Conservation (phyloP, 345 rosid species). For the Salix suchowensis region DNA sequence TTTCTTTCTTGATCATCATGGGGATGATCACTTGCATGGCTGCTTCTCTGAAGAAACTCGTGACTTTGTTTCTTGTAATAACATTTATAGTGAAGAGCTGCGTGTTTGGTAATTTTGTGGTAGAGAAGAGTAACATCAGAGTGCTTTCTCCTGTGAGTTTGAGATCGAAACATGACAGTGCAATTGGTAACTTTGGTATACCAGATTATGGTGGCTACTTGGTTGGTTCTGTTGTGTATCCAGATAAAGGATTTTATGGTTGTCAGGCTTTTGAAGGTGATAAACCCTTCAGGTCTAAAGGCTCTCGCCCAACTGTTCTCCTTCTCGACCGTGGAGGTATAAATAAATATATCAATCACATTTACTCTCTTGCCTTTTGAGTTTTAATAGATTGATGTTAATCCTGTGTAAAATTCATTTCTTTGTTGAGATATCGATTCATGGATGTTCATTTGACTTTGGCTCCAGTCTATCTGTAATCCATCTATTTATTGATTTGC, state of each 20-base stretch:
- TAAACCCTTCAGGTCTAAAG: conserved; percentile 54
- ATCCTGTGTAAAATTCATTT: background rate
- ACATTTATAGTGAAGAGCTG: conserved; percentile 19
- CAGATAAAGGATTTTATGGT: conserved; percentile 49
- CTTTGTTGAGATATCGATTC: background rate
- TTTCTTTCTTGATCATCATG: conserved; percentile 1
- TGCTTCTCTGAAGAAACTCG: conserved; percentile 18
- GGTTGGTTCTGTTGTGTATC: conserved; percentile 70
- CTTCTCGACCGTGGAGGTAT: conserved; percentile 96
- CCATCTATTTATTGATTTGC: background rate
- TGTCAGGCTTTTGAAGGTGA: conserved; percentile 57
- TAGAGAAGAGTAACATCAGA: conserved; percentile 83
- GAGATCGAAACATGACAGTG: conserved; percentile 64
- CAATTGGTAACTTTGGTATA: conserved; percentile 86
- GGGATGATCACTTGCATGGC: conserved; percentile 26
- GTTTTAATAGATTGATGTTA: background rate
- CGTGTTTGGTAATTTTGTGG: conserved; percentile 62
- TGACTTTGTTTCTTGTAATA: conserved; percentile 30
- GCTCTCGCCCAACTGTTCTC: conserved; percentile 56
- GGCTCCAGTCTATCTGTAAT: background rate
- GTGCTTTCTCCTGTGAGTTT: conserved; percentile 54
- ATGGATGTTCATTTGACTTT: background rate
- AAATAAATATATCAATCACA: background rate
- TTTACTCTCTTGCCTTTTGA: background rate
- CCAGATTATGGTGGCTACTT: conserved; percentile 83